A percentile compares a stretch with the other conserved stretches of the same genome.
phyloP scores from a whole-genome alignment of 805 yeast species.

The Candida schatavii region DNA sequence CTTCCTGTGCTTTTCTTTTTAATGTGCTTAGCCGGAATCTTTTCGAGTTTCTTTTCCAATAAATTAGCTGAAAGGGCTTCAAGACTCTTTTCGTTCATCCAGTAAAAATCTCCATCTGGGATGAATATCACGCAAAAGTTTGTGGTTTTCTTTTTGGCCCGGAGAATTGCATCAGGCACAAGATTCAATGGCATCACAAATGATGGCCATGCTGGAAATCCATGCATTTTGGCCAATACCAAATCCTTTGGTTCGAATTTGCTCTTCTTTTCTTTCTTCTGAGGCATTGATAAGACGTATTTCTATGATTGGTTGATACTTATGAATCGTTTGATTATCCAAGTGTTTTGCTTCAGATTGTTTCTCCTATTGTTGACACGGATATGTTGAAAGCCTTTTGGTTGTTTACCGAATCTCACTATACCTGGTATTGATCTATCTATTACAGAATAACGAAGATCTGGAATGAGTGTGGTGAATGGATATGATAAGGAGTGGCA shows the following conservation, averaged over 20 bases:
- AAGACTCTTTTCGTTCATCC: conserved; percentile 41
- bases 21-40: conserved; percentile 22
- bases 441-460: too few species aligned
- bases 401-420: too few species aligned
- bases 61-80: conserved; percentile 29
- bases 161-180: conserved; percentile 34
- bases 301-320: too few species aligned
- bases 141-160: conserved; percentile 34
- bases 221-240: conserved; percentile 45
- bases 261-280: conserved; percentile 17
- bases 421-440: too few species aligned
- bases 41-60: conserved; percentile 25
- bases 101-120: conserved; percentile 45
- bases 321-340: too few species aligned
- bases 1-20: conserved; percentile 22
- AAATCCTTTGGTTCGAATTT: conserved; percentile 31
- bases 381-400: too few species aligned
- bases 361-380: too few species aligned
- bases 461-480: too few species aligned
- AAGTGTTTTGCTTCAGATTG: too few species aligned
- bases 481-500: too few species aligned
- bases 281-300: too few species aligned
- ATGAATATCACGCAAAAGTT: conserved; percentile 43
- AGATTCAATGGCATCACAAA: conserved; percentile 41
- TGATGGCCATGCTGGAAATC: conserved; percentile 51